Evolutionary conservation across 1,284 basidiomycete species (phyloP), one percentile per base, ranked within the genome.

Genomic region (Porogramme epimiltina): DNA sequence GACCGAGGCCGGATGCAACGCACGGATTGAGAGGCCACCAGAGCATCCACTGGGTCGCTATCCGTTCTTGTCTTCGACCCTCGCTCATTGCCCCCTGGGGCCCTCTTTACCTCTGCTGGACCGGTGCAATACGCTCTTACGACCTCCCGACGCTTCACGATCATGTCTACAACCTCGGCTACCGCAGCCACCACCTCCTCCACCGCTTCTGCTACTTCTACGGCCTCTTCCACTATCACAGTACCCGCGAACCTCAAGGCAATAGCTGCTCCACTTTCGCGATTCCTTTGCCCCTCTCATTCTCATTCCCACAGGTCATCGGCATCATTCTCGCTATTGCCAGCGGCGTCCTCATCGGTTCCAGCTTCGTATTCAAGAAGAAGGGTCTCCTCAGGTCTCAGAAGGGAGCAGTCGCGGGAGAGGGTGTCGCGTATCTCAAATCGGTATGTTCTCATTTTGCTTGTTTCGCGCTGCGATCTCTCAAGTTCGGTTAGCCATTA

Each of bases 331-430:
- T 98, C 36, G 95, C 95, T 19, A 75, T 98, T 45, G 71, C 74
- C 18, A 92, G 87, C 64, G 96, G 96, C 20, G 39, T 95, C 22
- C 85, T 99, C 60, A 98, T 98, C 62, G 96, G 96, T 5, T 80
- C 87, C n/a, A 90, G 88, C 63, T 95, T 93, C 71, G 92, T 93
- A 16, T 84, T 99, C 78, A 99, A 99, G 83, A 99, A 98, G 81
- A 96, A 92, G 67, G 93, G 93, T 15, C 74, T 94, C 20, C 69
- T 90, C 49, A 77, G 82, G 66, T 83, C 85, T 62, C 86, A 89
- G 73, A 78, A 81, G 60, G 84, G 79, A 63, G 77, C 76, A 74
- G 75, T 74, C 11, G 87, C 92, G 0, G 96, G 96, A 42, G 94
- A 98, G 67, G 95, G 95, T 42, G 93, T 97, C 55, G 92, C 83